These are phyloP conservation scores for Cardamine chenopodiifolia DNA, from an alignment of 345 rosid species.

Conservation along the genomic window DNA sequence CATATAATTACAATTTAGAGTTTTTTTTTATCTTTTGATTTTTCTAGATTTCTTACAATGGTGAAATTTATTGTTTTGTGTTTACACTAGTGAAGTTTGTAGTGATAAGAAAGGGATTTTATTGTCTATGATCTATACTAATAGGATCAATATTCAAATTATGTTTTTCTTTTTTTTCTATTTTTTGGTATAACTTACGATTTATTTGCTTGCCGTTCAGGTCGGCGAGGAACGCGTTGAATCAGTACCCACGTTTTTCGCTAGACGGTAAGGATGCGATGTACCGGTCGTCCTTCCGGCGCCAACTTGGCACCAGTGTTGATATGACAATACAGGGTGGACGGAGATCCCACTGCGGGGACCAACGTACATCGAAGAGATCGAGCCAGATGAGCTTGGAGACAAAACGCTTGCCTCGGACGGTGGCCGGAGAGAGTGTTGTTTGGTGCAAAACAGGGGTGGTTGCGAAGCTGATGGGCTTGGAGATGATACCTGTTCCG, in stretches of 20 bases:
- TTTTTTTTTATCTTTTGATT: too few species aligned
- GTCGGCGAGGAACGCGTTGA: constrained; percentile 82
- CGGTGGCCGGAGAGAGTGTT: constrained; percentile 62
- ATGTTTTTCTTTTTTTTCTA: background rate
- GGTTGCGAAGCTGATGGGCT: constrained; percentile 87
- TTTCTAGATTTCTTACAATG: background rate
- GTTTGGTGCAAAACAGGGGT: constrained; percentile 94
- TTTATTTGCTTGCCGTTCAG: constrained; percentile 2
- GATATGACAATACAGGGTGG: constrained; percentile 29
- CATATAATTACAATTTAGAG: background rate
- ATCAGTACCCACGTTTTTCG: constrained; percentile 92
- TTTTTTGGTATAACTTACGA: too few species aligned
- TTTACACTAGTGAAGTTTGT: background rate
- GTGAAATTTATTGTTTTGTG: background rate
- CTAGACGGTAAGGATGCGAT: constrained; percentile 91
- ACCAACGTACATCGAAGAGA: constrained; percentile 35
- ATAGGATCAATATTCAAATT: background rate
- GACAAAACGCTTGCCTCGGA: constrained; percentile 41
- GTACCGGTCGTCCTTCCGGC: constrained; percentile 75
- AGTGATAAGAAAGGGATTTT: background rate
- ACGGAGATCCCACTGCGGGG: constrained; percentile 38
- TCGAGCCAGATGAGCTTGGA: constrained; percentile 33
- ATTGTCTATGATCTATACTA: background rate
- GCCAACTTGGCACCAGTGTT: constrained; percentile 36
- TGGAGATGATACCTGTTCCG: constrained; percentile 79